Conservation (phyloP, 371 early-diverging fungal genomes). For the Actinomucor elegans region DNA sequence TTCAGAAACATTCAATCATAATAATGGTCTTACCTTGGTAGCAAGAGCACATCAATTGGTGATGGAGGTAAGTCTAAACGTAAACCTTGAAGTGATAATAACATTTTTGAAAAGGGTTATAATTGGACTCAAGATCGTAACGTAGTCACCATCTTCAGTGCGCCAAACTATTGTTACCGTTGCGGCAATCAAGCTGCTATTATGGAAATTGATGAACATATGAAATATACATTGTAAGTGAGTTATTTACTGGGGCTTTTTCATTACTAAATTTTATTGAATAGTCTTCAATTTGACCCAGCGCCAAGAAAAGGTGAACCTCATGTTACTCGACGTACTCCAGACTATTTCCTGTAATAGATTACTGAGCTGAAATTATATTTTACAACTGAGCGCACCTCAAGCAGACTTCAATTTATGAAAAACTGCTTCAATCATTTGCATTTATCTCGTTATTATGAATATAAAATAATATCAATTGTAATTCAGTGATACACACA, state of each 20-base stretch:
- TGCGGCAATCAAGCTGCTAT: constrained; percentile 99
- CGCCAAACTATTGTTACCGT: constrained; percentile 99
- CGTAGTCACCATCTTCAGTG: constrained; percentile 99
- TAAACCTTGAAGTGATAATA: too few relatives aligned
- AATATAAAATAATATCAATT: too few relatives aligned
- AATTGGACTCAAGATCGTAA: constrained; percentile 98
- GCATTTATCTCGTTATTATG: too few relatives aligned
- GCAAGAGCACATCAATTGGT: constrained; percentile 98
- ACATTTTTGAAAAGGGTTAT: constrained; percentile 92
- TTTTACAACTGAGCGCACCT: too few relatives aligned
- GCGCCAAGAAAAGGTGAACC: constrained; percentile 98
- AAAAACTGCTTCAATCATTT: too few relatives aligned
- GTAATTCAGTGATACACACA: too few relatives aligned
- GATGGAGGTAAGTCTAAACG: constrained; percentile 50
- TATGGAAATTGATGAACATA: constrained; percentile 92
- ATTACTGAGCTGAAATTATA: too few relatives aligned
- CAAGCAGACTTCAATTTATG: too few relatives aligned
- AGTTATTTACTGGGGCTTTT: not conserved
- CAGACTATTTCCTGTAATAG: constrained; percentile 96
- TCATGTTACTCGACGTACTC: constrained; percentile 97
- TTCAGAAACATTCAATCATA: constrained; percentile 95
- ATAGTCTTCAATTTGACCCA: constrained; percentile 97
- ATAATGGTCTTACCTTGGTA: constrained; percentile 92
- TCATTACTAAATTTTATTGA: too few relatives aligned
- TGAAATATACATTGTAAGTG: constrained; percentile 90